Base-by-base conservation (phyloP, 257 asterid genomes). In the Scutellaria barbata region DNA sequence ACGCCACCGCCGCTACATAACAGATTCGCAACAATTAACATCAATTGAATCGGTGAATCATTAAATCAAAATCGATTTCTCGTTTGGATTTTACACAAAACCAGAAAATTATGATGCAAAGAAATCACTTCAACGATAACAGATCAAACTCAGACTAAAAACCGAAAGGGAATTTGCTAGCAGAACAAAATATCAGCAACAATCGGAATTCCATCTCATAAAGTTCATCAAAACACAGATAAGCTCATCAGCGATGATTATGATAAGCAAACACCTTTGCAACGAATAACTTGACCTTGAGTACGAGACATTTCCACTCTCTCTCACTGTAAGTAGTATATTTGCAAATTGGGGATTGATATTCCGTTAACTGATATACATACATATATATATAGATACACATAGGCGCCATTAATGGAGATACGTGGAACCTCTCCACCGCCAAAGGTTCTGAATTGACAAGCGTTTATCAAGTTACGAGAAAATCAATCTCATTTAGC, bases 1-100 rank as follows among this genome's bases (percentile, higher is more conserved):
- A 92, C 18, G 96, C 84, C 75, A 92, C 88, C 39, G 98, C 98
- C 11, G 96, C 98, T 92, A 40, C 63, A 70, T 39, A 48, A 72
- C 50, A 47, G 5, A 33, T 12, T 25, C 10, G 2, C 50, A 45
- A n/a, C 5, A 25, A 6, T 5, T 33, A 30, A 25, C 66, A 25
- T 2, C n/a, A 17, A 13, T 0, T 1, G 8, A n/a, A 64, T 0
- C 57, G 20, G 43, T 12, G 20, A 53, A 53, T 16, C 37, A 54
- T 18, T 30, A 10, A 58, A 12, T 58, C 55, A 61, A 10, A 61
- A 18, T 9, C 9, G 5, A 61, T 14, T 39, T 10, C 46, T 14
- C 5, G 25, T 2, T 4, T 8, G 48, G 48, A 14, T 39, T 13
- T 35, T 14, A 37, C 0, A 13, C 12, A 14, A 9, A 2, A 22